Conservation (phyloP, 2,329 filamentous ascomycete genomes). For the Fusarium sp. region DNA sequence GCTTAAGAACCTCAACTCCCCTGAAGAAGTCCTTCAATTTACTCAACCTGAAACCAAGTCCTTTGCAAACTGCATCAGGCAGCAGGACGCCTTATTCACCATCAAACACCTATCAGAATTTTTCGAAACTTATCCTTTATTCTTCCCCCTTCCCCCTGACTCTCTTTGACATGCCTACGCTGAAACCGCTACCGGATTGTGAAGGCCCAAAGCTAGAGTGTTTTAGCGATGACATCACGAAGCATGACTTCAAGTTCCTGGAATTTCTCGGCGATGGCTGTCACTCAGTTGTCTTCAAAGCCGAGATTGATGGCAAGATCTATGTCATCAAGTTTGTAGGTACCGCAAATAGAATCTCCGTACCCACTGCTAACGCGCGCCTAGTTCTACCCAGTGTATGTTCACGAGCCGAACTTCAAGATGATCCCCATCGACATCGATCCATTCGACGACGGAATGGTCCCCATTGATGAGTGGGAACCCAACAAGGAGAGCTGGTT, state of each 20-base stretch:
- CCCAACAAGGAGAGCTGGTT: too few relatives aligned
- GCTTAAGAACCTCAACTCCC: not conserved
- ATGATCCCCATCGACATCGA: not conserved
- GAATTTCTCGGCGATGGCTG: rapidly evolving
- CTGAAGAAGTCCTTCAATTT: not conserved
- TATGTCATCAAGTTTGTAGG: constrained; percentile 22
- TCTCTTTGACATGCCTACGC: not conserved
- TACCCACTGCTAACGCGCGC: rapidly evolving
- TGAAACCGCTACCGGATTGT: constrained; percentile 4
- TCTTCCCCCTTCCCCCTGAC: too few relatives aligned
- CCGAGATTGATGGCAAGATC: not conserved
- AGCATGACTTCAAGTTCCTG: constrained; percentile 1
- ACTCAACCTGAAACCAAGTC: not conserved
- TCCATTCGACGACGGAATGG: too few relatives aligned
- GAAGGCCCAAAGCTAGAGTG: constrained; percentile 18
- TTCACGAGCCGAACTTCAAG: not conserved
- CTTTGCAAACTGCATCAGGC: not conserved
- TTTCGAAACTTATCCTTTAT: not conserved
- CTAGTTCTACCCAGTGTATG: not conserved
- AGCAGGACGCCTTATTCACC: too few relatives aligned
- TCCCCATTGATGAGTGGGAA: too few relatives aligned
- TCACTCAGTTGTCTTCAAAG: not conserved
- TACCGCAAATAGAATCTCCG: rapidly evolving
- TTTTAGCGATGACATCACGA: constrained; percentile 14
- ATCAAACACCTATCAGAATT: not conserved